These are phyloP conservation scores for Raphanus hybrid DNA, from an alignment of 441 rosid genomes.

Conservation along the genomic window DNA sequence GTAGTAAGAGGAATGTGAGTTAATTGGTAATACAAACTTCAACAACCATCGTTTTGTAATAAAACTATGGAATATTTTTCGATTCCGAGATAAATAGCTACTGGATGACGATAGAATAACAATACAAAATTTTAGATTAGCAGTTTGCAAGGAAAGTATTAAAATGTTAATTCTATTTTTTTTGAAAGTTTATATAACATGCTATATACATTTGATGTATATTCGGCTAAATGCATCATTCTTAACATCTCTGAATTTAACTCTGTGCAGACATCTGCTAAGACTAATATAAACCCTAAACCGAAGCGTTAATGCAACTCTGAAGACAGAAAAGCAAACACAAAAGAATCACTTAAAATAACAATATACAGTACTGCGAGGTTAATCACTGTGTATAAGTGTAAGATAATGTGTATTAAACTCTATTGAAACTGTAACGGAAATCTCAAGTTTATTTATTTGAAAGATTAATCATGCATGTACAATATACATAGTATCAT, in stretches of 20 bases:
- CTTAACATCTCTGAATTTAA: background rate
- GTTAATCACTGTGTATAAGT: constrained; percentile 28
- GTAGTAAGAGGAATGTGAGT: background rate
- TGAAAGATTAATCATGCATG: constrained; percentile 22
- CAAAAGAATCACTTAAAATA: constrained; percentile 10
- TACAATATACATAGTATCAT: constrained; percentile 23
- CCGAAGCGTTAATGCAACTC: constrained; percentile 23
- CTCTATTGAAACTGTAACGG: constrained; percentile 24
- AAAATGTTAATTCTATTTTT: background rate
- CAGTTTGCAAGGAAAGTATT: background rate
- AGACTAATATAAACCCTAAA: constrained; percentile 17
- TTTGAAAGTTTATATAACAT: background rate
- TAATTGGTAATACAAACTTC: background rate
- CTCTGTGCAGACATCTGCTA: constrained; percentile 5
- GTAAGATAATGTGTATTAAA: constrained; percentile 38
- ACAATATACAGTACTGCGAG: constrained; percentile 28
- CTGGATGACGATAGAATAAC: background rate
- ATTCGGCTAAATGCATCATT: background rate
- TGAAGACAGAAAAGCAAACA: constrained; percentile 3
- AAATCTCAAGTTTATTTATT: constrained; percentile 15
- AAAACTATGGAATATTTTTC: background rate
- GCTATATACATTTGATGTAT: background rate
- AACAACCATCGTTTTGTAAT: background rate
- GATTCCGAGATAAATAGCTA: background rate
- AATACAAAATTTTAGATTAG: background rate